Evolutionary conservation across 106 monocot species (phyloP).

Genomic region (Platanthera zijinensis): DNA sequence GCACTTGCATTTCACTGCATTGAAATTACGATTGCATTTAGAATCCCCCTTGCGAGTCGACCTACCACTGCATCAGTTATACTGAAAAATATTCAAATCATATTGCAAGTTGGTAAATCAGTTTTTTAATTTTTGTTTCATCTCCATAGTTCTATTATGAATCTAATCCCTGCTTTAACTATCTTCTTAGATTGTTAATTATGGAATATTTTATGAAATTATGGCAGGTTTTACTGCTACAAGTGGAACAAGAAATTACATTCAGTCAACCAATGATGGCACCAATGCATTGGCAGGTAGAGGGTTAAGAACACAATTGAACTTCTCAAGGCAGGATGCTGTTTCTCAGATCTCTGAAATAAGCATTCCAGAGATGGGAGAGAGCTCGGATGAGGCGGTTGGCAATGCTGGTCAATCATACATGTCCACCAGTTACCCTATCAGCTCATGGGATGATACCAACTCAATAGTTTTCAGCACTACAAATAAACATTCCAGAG

Average conservation of each 20-base stretch:
- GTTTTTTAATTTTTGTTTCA: not conserved
- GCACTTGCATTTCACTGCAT: no score
- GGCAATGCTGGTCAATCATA: conserved; percentile 35
- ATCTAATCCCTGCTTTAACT: not conserved
- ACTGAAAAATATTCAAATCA: not conserved
- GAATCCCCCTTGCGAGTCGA: no score
- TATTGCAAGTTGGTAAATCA: not conserved
- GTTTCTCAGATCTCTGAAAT: conserved; percentile 69
- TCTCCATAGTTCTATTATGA: not conserved
- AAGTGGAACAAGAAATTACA: conserved; percentile 26
- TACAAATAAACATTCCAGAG: conserved; percentile 31
- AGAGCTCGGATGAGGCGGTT: conserved; percentile 32
- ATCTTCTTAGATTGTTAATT: not conserved
- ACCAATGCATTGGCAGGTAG: conserved; percentile 17
- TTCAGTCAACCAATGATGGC: conserved; percentile 13
- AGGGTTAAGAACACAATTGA: conserved; percentile 56
- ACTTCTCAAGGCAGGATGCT: conserved; percentile 61
- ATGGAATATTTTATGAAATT: not conserved
- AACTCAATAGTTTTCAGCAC: conserved; percentile 46
- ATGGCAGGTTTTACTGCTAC: conserved; percentile 26
- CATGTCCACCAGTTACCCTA: conserved; percentile 28
- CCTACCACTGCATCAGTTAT: no score
- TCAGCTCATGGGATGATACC: conserved; percentile 69
- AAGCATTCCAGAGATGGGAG: conserved; percentile 41
- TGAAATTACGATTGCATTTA: no score